Evolutionary conservation across 139 green algal genomes (phyloP).

Genomic region (Mychonastes homosphaera): DNA sequence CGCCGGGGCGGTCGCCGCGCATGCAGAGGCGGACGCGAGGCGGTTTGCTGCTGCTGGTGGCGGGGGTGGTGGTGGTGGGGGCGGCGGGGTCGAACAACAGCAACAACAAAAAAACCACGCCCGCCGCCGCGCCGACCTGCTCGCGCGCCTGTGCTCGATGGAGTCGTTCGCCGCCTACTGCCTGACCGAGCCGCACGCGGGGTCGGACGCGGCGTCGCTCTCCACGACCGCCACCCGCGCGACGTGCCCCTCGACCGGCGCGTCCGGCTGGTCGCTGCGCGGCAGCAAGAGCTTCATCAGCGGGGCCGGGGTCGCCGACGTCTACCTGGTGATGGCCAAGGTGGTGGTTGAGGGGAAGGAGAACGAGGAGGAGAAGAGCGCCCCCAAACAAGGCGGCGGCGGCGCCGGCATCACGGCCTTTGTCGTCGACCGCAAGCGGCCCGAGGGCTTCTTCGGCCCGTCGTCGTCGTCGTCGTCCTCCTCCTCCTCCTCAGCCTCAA

Average conservation of each 20-base stretch:
- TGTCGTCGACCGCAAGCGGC: conserved; percentile 10
- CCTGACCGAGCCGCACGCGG: conserved; percentile 63
- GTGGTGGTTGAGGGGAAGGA: conserved; percentile 16
- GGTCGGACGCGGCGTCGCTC: conserved; percentile 59
- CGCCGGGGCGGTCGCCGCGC: conserved; percentile 36
- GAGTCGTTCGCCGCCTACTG: conserved; percentile 69
- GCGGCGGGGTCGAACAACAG: conserved; percentile 27
- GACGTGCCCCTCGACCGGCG: background rate
- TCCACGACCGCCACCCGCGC: conserved; percentile 32
- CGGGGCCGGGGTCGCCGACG: background rate
- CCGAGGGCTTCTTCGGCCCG: background rate
- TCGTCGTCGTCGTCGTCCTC: background rate
- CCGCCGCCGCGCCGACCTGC: too few species aligned
- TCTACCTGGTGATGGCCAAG: conserved; percentile 10
- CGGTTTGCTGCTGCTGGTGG: background rate
- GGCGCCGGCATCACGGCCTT: conserved; percentile 20
- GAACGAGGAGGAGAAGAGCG: too few species aligned
- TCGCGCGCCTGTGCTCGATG: conserved; percentile 43
- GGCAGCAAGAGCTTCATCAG: conserved; percentile 27
- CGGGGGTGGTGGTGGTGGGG: conserved; percentile 20
- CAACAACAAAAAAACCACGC: too few species aligned
- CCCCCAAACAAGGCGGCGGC: too few species aligned
- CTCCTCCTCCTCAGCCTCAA: background rate
- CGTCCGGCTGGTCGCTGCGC: conserved; percentile 20
- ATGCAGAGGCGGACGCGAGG: background rate